These are phyloP conservation scores for Paradendryphiella salina DNA, from an alignment of 2,329 filamentous ascomycete genomes.

Conservation along the genomic window DNA sequence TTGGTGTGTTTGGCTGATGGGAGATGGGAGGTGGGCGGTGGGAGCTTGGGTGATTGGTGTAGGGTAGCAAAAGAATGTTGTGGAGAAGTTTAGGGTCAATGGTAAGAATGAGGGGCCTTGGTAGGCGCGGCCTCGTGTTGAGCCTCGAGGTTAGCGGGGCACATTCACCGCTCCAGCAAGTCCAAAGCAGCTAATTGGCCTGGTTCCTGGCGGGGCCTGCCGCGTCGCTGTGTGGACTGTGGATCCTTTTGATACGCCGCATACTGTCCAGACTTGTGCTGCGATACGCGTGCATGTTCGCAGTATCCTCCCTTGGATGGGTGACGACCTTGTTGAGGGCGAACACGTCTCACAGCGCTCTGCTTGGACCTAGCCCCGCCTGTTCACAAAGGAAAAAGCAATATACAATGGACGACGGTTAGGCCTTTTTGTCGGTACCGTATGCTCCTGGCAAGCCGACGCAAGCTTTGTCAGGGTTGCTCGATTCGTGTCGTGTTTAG, in stretches of 20 bases:
- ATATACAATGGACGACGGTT: not conserved
- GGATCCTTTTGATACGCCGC: constrained; percentile 11
- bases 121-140: constrained; percentile 18
- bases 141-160: constrained; percentile 30
- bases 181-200: constrained; percentile 14
- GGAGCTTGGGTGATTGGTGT: constrained; percentile 1
- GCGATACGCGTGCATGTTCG: constrained; percentile 1
- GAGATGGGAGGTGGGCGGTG: not conserved
- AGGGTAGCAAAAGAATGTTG: constrained; percentile 12
- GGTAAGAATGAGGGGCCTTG: constrained; percentile 15
- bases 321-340: not conserved
- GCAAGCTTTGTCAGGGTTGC: not conserved
- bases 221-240: constrained; percentile 13
- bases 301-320: not conserved
- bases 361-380: constrained; percentile 13
- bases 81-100: constrained; percentile 17
- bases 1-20: constrained; percentile 12
- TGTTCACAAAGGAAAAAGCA: constrained; percentile 6
- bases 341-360: constrained; percentile 6
- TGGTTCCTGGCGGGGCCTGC: constrained; percentile 25
- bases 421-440: not conserved
- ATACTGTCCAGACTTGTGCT: constrained; percentile 13
- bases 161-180: constrained; percentile 30
- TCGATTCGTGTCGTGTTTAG: constrained; percentile 16
- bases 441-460: not conserved